A percentile compares a stretch with the other conserved stretches of the same genome.
phyloP scores from a whole-genome alignment of 2,329 filamentous ascomycete species.

The Ophiostoma ips region DNA sequence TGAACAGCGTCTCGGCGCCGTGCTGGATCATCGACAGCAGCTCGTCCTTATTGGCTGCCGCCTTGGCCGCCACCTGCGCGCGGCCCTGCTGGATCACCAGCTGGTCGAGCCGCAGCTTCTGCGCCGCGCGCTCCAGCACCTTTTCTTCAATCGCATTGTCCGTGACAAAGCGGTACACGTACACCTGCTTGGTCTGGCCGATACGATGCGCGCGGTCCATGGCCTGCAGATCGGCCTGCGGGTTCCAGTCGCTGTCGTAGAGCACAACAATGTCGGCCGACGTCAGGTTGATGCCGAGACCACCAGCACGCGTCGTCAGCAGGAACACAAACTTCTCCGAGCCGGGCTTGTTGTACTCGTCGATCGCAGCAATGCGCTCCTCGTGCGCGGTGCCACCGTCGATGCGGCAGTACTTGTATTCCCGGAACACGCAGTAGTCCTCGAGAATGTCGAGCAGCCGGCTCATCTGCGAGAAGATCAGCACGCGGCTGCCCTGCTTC shows the following conservation, averaged over 20 bases:
- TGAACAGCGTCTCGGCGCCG: slow-evolving; percentile 89
- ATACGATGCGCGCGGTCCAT: slow-evolving; percentile 99
- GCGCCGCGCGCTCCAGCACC: slow-evolving; percentile 87
- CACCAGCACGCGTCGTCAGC: slow-evolving; percentile 87
- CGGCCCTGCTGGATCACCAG: slow-evolving; percentile 96
- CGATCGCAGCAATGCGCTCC: slow-evolving; percentile 92
- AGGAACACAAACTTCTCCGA: slow-evolving; percentile 97
- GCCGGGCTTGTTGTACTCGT: slow-evolving; percentile 91
- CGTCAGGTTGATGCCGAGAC: slow-evolving; percentile 92
- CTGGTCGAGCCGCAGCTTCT: slow-evolving; percentile 92
- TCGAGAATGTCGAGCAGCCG: slow-evolving; percentile 92
- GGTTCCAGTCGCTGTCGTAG: slow-evolving; percentile 98
- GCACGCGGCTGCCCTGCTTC: slow-evolving; percentile 78
- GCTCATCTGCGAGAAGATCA: slow-evolving; percentile 99
- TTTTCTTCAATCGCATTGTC: slow-evolving; percentile 98
- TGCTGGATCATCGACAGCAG: slow-evolving; percentile 97
- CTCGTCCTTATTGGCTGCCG: slow-evolving; percentile 89
- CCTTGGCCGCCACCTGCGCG: slow-evolving; percentile 78
- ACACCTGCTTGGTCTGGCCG: slow-evolving; percentile 94
- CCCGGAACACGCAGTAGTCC: slow-evolving; percentile 93
- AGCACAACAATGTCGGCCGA: slow-evolving; percentile 90
- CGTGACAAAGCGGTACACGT: slow-evolving; percentile 92
- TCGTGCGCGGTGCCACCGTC: slow-evolving; percentile 95
- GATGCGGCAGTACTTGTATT: slow-evolving; percentile 93
- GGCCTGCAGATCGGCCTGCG: slow-evolving; percentile 92